A percentile compares a stretch with the other conserved stretches of the same genome.
Conservation (phyloP, 768 basidiomycete genomes). For the Hericium erinaceus region DNA sequence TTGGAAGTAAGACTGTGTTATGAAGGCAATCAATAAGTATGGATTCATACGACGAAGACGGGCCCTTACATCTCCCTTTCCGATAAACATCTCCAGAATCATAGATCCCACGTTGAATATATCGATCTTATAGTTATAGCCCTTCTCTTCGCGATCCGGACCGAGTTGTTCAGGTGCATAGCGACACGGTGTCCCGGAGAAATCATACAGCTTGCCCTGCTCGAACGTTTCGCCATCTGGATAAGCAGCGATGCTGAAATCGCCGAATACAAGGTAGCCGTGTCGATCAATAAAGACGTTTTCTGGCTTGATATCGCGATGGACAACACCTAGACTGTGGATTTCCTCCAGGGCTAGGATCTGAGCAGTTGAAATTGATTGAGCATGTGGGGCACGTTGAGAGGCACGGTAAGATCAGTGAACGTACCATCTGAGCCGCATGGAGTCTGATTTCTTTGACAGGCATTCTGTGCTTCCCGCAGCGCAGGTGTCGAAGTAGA, state of each 20-base stretch:
- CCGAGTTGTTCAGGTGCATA: background rate
- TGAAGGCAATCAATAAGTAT: background rate
- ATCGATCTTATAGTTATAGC: conserved; percentile 36
- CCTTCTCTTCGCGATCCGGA: conserved; percentile 24
- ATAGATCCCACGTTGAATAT: conserved; percentile 42
- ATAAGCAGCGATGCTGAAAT: conserved; percentile 31
- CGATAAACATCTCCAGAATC: conserved; percentile 31
- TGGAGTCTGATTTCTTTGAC: conserved; percentile 2
- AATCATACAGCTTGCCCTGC: conserved; percentile 35
- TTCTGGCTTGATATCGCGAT: conserved; percentile 42
- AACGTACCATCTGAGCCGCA: conserved; percentile 11
- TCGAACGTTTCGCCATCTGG: conserved; percentile 12
- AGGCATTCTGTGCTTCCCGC: background rate
- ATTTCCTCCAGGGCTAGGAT: conserved; percentile 22
- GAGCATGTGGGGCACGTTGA: background rate
- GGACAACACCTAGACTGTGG: conserved; percentile 34
- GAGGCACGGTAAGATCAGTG: background rate
- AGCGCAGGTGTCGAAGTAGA: background rate
- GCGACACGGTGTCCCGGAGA: conserved; percentile 33
- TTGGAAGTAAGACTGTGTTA: background rate
- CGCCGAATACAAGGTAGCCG: conserved; percentile 28
- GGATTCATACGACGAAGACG: background rate
- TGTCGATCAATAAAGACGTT: conserved; percentile 35
- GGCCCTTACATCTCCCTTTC: background rate
- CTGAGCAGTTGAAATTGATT: background rate